These are phyloP conservation scores for Breviolum minutum DNA, from an alignment of 73 alveolate species.

Conservation along the genomic window DNA sequence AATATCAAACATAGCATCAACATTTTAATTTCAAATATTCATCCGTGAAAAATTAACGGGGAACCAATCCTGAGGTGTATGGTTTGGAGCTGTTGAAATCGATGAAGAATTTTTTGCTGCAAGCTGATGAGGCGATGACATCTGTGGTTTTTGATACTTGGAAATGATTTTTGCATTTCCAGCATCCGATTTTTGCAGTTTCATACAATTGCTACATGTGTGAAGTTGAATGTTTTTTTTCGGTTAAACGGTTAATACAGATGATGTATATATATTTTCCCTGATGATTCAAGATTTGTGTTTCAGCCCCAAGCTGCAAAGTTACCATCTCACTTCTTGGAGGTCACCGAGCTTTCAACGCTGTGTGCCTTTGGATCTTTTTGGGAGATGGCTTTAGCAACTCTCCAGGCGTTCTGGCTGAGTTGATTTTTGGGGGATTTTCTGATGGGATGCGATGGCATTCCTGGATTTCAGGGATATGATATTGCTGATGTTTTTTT, in stretches of 20 bases:
- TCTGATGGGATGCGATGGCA: too few relatives aligned
- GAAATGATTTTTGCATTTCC: too few relatives aligned
- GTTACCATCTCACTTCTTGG: too few relatives aligned
- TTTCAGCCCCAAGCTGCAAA: too few relatives aligned
- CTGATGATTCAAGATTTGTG: too few relatives aligned
- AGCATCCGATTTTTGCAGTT: background rate
- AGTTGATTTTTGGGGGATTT: background rate
- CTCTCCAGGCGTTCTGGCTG: background rate
- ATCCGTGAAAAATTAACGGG: background rate
- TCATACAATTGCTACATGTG: too few relatives aligned
- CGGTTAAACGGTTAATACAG: too few relatives aligned
- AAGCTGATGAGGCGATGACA: conserved; percentile 22
- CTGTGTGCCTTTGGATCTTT: background rate
- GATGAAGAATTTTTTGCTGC: background rate
- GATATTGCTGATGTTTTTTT: too few relatives aligned
- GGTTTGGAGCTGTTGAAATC: background rate
- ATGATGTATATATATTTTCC: too few relatives aligned
- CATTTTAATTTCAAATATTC: background rate
- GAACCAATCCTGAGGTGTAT: background rate
- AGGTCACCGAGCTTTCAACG: background rate
- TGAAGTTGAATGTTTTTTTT: too few relatives aligned
- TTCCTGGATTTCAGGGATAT: background rate
- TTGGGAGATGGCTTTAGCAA: conserved; percentile 40
- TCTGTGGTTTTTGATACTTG: too few relatives aligned
- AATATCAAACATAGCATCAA: too few relatives aligned